A percentile compares a stretch with the other conserved stretches of the same genome.
These are phyloP conservation scores for Herpotrichia juniperi DNA, from an alignment of 2,329 filamentous ascomycete genomes.

Conservation along the genomic window DNA sequence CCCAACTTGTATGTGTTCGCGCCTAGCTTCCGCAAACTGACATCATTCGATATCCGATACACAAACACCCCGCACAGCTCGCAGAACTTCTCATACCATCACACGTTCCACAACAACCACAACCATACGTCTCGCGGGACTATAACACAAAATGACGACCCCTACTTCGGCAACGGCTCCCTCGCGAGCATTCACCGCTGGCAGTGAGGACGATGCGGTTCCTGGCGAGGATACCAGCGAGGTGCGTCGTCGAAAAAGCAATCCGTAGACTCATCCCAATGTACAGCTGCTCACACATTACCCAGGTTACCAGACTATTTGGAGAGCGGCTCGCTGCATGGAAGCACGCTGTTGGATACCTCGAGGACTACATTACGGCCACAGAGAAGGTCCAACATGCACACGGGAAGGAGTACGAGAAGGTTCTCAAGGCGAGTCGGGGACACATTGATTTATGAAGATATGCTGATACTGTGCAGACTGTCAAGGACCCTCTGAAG, in stretches of 20 bases:
- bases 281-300: constrained; percentile 1
- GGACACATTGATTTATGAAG: constrained; percentile 12
- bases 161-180: constrained; percentile 40
- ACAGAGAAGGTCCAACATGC: constrained; percentile 86
- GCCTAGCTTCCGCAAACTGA: constrained; percentile 1
- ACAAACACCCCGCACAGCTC: background rate
- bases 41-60: background rate
- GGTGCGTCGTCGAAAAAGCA: constrained; percentile 20
- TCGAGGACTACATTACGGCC: constrained; percentile 86
- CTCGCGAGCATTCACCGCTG: constrained; percentile 38
- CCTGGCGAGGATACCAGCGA: constrained; percentile 58
- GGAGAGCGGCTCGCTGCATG: constrained; percentile 88
- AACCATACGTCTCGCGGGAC: background rate
- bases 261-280: background rate
- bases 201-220: constrained; percentile 52
- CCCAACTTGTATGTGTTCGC: background rate
- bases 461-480: constrained; percentile 56
- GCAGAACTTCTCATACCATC: background rate
- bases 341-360: constrained; percentile 91
- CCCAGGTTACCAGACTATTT: constrained; percentile 65
- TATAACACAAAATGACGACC: constrained; percentile 30
- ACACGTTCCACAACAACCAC: background rate
- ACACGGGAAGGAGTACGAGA: constrained; percentile 94
- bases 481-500: constrained; percentile 81
- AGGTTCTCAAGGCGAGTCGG: constrained; percentile 75